Percentiles rank a stretch among this genome's conserved stretches.
Evolutionary conservation across 495 filamentous ascomycete species (phyloP).

Genomic region (Daldinia concentrica): DNA sequence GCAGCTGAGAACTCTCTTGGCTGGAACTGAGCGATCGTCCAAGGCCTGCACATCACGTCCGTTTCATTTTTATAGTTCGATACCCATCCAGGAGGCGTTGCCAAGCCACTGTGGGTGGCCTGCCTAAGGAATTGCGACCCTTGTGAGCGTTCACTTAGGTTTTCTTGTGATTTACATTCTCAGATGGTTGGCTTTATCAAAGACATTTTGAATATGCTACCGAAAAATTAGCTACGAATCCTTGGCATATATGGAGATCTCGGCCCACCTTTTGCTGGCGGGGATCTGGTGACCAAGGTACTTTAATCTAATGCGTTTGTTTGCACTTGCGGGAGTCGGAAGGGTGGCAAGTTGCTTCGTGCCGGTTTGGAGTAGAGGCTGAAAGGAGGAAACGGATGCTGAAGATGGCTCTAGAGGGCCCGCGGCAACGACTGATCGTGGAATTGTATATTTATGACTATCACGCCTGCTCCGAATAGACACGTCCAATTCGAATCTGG

Average conservation of each 20-base stretch:
- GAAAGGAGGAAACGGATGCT: constrained; percentile 32
- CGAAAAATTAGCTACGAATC: constrained; percentile 38
- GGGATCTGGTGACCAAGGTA: constrained; percentile 47
- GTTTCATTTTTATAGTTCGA: constrained; percentile 58
- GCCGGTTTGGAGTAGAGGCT: constrained; percentile 39
- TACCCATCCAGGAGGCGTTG: constrained; percentile 55
- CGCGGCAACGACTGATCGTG: constrained; percentile 34
- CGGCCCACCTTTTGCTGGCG: constrained; percentile 56
- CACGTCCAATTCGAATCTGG: constrained; percentile 37
- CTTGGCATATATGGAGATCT: constrained; percentile 44
- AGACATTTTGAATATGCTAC: constrained; percentile 41
- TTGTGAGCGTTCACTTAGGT: constrained; percentile 37
- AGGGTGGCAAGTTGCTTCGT: constrained; percentile 23
- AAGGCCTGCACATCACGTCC: constrained; percentile 46
- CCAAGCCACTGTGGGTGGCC: constrained; percentile 38
- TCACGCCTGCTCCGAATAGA: constrained; percentile 46
- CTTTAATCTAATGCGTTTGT: constrained; percentile 56
- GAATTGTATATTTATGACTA: constrained; percentile 48
- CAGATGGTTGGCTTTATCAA: constrained; percentile 36
- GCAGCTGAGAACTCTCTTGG: constrained; percentile 98
- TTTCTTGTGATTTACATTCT: constrained; percentile 51
- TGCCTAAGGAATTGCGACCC: constrained; percentile 43
- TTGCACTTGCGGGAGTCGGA: constrained; percentile 24
- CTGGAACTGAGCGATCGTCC: constrained; percentile 78
- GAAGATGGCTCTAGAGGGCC: constrained; percentile 42